Evolutionary conservation across 768 basidiomycete species (phyloP).

Genomic region (Boletus rubroflammeus): DNA sequence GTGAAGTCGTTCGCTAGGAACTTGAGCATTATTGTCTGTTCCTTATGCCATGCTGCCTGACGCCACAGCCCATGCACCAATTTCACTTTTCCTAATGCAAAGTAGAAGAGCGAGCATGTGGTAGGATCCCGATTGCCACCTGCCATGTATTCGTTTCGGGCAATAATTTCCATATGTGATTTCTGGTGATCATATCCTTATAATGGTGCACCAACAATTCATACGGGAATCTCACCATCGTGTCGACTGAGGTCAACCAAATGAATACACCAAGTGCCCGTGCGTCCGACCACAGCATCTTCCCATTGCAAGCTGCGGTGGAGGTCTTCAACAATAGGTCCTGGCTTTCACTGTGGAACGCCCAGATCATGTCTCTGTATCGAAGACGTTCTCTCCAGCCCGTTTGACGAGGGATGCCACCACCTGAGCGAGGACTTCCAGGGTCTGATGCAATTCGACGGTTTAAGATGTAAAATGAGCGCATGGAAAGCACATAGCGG

Average conservation of each 20-base stretch:
- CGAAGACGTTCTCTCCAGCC: slow-evolving; percentile 74
- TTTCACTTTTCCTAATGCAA: slow-evolving; percentile 89
- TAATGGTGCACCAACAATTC: background rate
- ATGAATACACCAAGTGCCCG: slow-evolving; percentile 80
- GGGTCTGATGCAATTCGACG: slow-evolving; percentile 49
- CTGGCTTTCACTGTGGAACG: slow-evolving; percentile 93
- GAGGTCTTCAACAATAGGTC: slow-evolving; percentile 74
- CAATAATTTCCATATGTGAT: slow-evolving; percentile 80
- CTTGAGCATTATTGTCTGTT: slow-evolving; percentile 84
- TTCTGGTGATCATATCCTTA: slow-evolving; percentile 43
- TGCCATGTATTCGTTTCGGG: slow-evolving; percentile 89
- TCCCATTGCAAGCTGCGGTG: slow-evolving; percentile 68
- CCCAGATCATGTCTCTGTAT: slow-evolving; percentile 96
- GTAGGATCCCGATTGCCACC: slow-evolving; percentile 87
- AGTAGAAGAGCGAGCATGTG: slow-evolving; percentile 87
- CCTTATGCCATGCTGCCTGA: slow-evolving; percentile 91
- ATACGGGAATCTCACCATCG: slow-evolving; percentile 53
- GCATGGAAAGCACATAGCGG: slow-evolving; percentile 89
- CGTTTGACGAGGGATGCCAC: slow-evolving; percentile 40
- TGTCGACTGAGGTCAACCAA: slow-evolving; percentile 80
- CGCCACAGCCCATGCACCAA: slow-evolving; percentile 95
- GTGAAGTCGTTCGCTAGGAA: slow-evolving; percentile 90
- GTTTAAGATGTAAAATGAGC: slow-evolving; percentile 86
- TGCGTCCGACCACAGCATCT: slow-evolving; percentile 90
- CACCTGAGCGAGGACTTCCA: slow-evolving; percentile 44